A percentile compares a stretch with the other conserved stretches of the same genome.
Evolutionary conservation across 148 eudicot species (phyloP).

Genomic region (Rhododendron griersonianum): DNA sequence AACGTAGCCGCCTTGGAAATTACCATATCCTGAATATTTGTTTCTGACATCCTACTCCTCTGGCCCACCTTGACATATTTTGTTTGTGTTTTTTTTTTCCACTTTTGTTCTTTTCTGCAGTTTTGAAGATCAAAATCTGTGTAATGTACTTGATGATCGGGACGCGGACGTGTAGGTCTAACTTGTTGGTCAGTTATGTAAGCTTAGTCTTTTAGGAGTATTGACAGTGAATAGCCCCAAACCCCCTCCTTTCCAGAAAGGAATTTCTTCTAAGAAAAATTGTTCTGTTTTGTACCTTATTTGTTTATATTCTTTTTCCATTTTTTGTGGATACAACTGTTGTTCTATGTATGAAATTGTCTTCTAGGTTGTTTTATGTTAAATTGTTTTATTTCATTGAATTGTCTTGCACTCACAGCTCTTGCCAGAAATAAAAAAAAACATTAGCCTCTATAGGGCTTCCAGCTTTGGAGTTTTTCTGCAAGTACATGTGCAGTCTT

Average conservation of each 20-base stretch:
- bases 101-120: conserved; percentile 8
- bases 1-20: not conserved
- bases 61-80: not conserved
- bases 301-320: conserved; percentile 4
- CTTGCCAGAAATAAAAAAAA: not conserved
- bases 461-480: not conserved
- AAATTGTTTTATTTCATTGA: not conserved
- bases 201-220: conserved; percentile 6
- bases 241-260: not conserved
- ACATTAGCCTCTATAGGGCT: not conserved
- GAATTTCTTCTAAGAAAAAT: conserved; percentile 13
- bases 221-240: not conserved
- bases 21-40: not conserved
- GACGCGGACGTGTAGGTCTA: conserved; percentile 18
- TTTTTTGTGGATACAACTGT: conserved; percentile 4
- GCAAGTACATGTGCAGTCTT: not conserved
- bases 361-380: not conserved
- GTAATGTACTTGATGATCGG: conserved; percentile 12
- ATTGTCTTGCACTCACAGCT: not conserved
- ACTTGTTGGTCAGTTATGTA: conserved; percentile 6
- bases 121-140: conserved; percentile 7
- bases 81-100: not conserved
- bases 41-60: not conserved
- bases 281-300: not conserved
- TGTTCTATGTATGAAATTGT: conserved; percentile 5